Base-by-base conservation (phyloP, 148 eudicot genomes). In the Chenopodium suecicum region DNA sequence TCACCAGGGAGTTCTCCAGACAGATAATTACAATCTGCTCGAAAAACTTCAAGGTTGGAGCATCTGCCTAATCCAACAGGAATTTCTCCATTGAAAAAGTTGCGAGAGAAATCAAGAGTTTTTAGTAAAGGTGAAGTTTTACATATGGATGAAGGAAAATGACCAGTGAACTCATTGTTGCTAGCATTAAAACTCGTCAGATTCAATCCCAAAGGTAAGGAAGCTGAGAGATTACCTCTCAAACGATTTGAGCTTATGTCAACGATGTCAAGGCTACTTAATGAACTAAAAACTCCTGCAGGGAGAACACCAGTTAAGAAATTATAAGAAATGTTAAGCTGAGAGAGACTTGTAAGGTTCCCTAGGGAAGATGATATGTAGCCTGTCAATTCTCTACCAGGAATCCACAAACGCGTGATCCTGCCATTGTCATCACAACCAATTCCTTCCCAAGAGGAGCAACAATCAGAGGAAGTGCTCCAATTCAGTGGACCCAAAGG, bases 381-480 rank as follows among this genome's bases (percentile, higher is more conserved):
- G 0, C 97, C 97, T 32, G 22, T 41, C 52, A 94, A 90, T 44
- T 89, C 85, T 79, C 78, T 81, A 0, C 46, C 80, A 1, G 92
- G 91, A 9, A 94, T 83, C 81, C 23, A 77, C 19, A 92, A 75
- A 64, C 81, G 31, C 66, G 73, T 86, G 20, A 93, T 91, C 37
- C 83, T 82, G 10, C 87, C 87, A 44, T 77, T 67, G 0, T 4
- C 77, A 86, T 89, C 91, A 78, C 98, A 94, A 44, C 16, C 78
- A 50, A 94, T 65, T 7, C 98, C 98, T 75, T 91, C 90, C 98
- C 97, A 94, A 23, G 60, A 79, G 60, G 67, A 63, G 78, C 94
- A 92, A 82, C 97, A 94, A 74, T 90, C 90, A 1, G 63, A 23
- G 0, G 73, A 47, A 83, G 85, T 32, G 58, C 81, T 81, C 98